A percentile compares a stretch with the other conserved stretches of the same genome.
Conservation (phyloP, 768 basidiomycete genomes). For the Psilocybe cubensis region DNA sequence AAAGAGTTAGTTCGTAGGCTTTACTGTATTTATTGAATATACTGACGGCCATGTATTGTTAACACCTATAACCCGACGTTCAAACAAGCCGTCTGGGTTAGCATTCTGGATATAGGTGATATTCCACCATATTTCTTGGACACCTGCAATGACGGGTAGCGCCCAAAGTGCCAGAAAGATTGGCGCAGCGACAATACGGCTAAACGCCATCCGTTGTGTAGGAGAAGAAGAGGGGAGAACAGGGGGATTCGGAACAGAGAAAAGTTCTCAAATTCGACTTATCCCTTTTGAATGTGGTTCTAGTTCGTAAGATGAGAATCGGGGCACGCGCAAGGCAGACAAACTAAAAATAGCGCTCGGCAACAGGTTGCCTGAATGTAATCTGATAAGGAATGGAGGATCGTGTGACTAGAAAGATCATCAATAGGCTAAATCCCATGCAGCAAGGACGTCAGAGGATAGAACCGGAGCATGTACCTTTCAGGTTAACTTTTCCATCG, state of each 20-base stretch:
- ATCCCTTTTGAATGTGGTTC: slow-evolving; percentile 8
- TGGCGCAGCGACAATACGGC: slow-evolving; percentile 1
- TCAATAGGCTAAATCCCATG: not conserved
- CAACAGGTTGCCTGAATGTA: slow-evolving; percentile 6
- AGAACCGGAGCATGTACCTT: not conserved
- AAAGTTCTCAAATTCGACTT: not conserved
- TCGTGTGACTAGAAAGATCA: slow-evolving; percentile 1
- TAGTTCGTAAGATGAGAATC: slow-evolving; percentile 13
- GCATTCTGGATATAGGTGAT: slow-evolving; percentile 80
- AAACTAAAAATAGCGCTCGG: slow-evolving; percentile 13
- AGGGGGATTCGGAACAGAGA: not conserved
- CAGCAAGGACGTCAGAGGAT: not conserved
- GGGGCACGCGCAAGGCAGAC: slow-evolving; percentile 7
- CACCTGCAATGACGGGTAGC: slow-evolving; percentile 56
- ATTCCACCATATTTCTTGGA: slow-evolving; percentile 88
- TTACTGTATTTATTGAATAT: not conserved
- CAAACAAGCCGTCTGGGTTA: slow-evolving; percentile 82
- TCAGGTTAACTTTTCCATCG: too few species aligned
- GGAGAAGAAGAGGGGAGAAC: not conserved
- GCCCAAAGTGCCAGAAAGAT: slow-evolving; percentile 35
- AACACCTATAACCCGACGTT: slow-evolving; percentile 82
- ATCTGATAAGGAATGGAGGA: slow-evolving; percentile 25
- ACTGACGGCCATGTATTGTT: slow-evolving; percentile 95
- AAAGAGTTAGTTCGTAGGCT: not conserved
- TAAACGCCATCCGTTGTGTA: not conserved